Conservation (phyloP, 441 rosid genomes). For the Adansonia grandidieri region DNA sequence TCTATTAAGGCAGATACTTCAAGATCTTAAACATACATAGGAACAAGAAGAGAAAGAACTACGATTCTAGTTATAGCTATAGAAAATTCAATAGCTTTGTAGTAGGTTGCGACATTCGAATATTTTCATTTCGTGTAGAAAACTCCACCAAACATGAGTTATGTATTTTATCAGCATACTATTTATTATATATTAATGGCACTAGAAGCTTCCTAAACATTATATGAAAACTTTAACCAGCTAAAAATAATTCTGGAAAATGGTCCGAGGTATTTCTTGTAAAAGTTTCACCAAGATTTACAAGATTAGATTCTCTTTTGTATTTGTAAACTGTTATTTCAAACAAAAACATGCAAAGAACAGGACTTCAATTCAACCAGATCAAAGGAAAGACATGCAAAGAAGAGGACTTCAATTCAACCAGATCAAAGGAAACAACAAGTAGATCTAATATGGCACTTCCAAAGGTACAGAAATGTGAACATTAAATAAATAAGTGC, state of each 20-base stretch:
- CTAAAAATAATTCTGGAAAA: neutral
- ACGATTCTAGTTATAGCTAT: neutral
- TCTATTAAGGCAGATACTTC: neutral
- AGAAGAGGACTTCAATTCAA: neutral
- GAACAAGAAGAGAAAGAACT: neutral
- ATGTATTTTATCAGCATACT: neutral
- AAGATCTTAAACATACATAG: neutral
- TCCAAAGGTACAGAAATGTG: neutral
- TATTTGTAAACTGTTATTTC: neutral
- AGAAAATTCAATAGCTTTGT: neutral
- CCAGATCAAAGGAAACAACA: slow-evolving; percentile 4
- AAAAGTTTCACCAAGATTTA: neutral
- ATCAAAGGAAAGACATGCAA: neutral
- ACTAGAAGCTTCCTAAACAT: neutral
- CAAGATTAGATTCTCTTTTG: neutral
- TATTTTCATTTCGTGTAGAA: neutral
- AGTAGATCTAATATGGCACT: slow-evolving; percentile 1
- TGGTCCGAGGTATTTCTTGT: neutral
- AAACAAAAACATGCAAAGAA: neutral
- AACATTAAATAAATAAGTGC: slow-evolving; percentile 13
- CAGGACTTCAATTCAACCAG: neutral
- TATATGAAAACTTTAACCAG: neutral
- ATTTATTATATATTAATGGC: slow-evolving; percentile 1
- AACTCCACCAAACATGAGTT: slow-evolving; percentile 2
- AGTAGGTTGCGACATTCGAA: neutral